phyloP scores from a whole-genome alignment of 495 filamentous ascomycete genomes.

The Penicillium goetzii region DNA sequence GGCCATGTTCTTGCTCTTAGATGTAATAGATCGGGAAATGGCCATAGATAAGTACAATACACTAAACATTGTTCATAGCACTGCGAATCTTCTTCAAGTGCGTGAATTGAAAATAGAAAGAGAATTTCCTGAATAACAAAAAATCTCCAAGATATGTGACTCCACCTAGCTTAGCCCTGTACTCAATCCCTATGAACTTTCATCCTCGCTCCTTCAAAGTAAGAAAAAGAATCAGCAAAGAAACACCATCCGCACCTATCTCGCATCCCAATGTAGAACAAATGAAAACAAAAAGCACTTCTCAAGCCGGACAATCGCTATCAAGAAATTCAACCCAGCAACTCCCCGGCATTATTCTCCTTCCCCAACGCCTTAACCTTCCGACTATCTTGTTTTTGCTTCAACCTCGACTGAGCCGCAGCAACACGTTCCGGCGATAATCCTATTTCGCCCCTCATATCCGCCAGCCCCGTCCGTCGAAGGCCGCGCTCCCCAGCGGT shows the following conservation, averaged over 20 bases:
- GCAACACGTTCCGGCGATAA: constrained; percentile 62
- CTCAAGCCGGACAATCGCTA: background rate
- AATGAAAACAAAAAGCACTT: background rate
- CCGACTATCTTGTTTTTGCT: constrained; percentile 52
- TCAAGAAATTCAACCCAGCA: background rate
- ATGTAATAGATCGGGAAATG: background rate
- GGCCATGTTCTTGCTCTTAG: background rate
- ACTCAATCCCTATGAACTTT: background rate
- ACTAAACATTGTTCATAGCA: background rate
- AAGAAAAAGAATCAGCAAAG: background rate
- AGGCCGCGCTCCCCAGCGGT: constrained; percentile 42
- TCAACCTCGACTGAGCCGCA: constrained; percentile 66
- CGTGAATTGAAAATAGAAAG: background rate
- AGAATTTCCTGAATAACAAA: background rate
- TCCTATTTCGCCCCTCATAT: constrained; percentile 39
- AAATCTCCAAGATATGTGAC: background rate
- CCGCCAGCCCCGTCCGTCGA: constrained; percentile 36
- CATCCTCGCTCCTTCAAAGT: constrained; percentile 7
- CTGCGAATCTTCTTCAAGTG: background rate
- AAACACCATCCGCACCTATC: background rate
- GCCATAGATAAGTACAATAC: background rate
- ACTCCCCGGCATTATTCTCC: constrained; percentile 28
- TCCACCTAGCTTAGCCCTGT: background rate
- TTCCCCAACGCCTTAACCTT: constrained; percentile 35
- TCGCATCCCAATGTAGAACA: constrained; percentile 4